These are phyloP conservation scores for Hypericum perforatum DNA, from an alignment of 345 rosid species.

Conservation along the genomic window DNA sequence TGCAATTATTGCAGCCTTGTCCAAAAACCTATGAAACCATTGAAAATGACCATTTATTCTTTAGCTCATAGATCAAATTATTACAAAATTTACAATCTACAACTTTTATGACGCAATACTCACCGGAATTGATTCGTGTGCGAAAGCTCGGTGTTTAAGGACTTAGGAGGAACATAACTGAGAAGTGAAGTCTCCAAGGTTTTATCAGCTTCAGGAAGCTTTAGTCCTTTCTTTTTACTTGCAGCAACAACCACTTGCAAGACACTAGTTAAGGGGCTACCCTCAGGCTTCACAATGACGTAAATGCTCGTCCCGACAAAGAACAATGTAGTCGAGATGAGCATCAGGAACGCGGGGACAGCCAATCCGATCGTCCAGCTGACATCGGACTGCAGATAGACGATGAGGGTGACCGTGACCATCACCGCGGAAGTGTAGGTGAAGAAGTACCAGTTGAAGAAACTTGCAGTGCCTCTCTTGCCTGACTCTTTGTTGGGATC, in stretches of 20 bases:
- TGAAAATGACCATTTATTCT: too few relatives aligned
- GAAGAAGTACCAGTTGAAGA: conserved; percentile 7
- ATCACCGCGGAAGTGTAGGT: conserved; percentile 2
- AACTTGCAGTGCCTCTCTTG: not conserved
- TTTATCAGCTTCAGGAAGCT: too few relatives aligned
- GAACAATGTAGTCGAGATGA: not conserved
- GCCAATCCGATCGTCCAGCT: not conserved
- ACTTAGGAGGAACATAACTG: not conserved
- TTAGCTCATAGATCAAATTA: too few relatives aligned
- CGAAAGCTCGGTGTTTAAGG: not conserved
- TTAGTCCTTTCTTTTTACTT: not conserved
- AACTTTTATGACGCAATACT: too few relatives aligned
- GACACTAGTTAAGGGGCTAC: conserved; percentile 1
- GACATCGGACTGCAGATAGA: not conserved
- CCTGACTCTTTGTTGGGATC: not conserved
- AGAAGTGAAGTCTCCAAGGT: not conserved
- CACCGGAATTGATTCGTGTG: not conserved
- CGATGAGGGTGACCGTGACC: not conserved
- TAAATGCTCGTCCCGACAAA: not conserved
- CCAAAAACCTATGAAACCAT: conserved; percentile 8
- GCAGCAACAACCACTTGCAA: not conserved
- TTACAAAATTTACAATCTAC: too few relatives aligned
- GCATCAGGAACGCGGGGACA: not conserved
- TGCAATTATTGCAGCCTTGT: conserved; percentile 9
- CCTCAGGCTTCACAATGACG: conserved; percentile 2